Conservation (phyloP, 2,329 filamentous ascomycete genomes). For the Cercospora sp. region DNA sequence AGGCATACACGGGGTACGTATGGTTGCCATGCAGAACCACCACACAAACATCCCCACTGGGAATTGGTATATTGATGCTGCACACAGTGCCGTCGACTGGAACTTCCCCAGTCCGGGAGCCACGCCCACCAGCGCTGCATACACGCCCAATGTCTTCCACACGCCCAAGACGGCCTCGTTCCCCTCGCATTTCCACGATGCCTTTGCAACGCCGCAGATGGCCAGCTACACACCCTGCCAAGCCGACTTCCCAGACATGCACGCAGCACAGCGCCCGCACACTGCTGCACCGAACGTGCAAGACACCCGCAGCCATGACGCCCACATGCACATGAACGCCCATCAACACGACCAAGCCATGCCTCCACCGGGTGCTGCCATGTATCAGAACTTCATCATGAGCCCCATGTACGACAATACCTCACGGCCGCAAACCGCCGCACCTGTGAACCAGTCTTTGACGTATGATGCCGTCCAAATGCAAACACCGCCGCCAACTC, state of each 20-base stretch:
- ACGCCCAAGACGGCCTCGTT: conserved; percentile 49
- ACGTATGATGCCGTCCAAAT: conserved; percentile 48
- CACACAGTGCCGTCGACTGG: conserved; percentile 48
- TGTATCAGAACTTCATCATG: conserved; percentile 17
- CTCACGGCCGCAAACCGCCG: conserved; percentile 15
- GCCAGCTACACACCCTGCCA: conserved; percentile 42
- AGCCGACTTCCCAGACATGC: conserved; percentile 32
- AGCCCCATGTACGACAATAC: conserved; percentile 26
- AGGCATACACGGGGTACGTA: conserved; percentile 26
- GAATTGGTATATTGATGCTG: conserved; percentile 2
- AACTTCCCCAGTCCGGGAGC: conserved; percentile 53
- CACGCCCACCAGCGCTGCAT: conserved; percentile 48
- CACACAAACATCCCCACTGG: background rate
- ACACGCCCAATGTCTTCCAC: conserved; percentile 43
- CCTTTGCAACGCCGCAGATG: conserved; percentile 52
- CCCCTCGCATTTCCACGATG: conserved; percentile 52
- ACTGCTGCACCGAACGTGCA: conserved; percentile 31
- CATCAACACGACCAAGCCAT: conserved; percentile 19
- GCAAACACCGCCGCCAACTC: conserved; percentile 63
- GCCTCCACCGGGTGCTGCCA: conserved; percentile 22
- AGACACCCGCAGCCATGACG: conserved; percentile 32
- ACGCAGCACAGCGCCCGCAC: conserved; percentile 32
- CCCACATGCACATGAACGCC: conserved; percentile 28
- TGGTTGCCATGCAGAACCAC: background rate
- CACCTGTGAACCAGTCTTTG: conserved; percentile 19